Percentiles rank a stretch among this genome's conserved stretches.
phyloP scores from a whole-genome alignment of 1,284 basidiomycete species.

The Thelephora terrestris region DNA sequence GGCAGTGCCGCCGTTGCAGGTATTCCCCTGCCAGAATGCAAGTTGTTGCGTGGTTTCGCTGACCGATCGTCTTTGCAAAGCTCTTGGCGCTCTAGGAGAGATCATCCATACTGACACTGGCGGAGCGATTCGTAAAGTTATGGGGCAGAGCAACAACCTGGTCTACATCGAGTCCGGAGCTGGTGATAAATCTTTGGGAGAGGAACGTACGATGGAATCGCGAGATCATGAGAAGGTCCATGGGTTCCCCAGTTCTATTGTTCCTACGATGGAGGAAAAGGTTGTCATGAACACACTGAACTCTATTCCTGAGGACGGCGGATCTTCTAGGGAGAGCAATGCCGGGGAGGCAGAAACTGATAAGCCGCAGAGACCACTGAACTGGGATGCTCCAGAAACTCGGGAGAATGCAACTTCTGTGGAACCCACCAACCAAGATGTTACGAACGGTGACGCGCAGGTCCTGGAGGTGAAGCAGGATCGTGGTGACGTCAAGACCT shows the following conservation, averaged over 20 bases:
- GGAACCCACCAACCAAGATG: background rate
- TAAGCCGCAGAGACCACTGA: background rate
- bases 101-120: constrained; percentile 26
- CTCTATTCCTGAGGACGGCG: background rate
- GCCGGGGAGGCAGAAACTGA: background rate
- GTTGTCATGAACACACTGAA: constrained; percentile 31
- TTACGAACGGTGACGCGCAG: background rate
- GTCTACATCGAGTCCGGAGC: constrained; percentile 21
- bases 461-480: no score
- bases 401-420: background rate
- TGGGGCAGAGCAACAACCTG: constrained; percentile 28
- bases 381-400: constrained; percentile 2
- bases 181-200: constrained; percentile 32
- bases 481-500: no score
- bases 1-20: constrained; percentile 1
- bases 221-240: constrained; percentile 40
- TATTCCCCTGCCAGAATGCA: constrained; percentile 1
- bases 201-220: constrained; percentile 46
- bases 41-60: background rate
- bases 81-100: constrained; percentile 31
- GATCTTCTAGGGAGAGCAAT: constrained; percentile 1
- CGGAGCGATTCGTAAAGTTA: constrained; percentile 31
- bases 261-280: constrained; percentile 70
- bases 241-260: constrained; percentile 55
- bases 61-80: constrained; percentile 20